Evolutionary conservation across 306 rosid species (phyloP), one percentile per base, ranked within the genome.

Genomic region (Trichosanthes truncata): DNA sequence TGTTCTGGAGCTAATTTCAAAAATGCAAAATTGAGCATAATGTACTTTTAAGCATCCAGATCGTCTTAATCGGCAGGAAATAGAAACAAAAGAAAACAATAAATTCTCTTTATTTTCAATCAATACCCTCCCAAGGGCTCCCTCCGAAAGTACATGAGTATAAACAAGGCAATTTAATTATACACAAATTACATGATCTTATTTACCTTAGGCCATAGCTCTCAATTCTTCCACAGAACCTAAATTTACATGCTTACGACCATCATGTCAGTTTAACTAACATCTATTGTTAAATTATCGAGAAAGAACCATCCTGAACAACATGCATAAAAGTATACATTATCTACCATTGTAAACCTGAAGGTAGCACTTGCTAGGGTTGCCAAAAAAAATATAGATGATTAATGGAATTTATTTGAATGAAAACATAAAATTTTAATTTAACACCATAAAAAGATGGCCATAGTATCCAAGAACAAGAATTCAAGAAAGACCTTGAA

Each of bases 401-500:
- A 71, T 15, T 73, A 74, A 26, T 17, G 9, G 7, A 74, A 74
- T 29, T 72, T 25, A 49, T 74, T 74, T 23, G 57, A 71, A 45
- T 25, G 57, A 38, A 29, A 45, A 45, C 1, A 6, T 2, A 45
- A 71, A 25, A 2, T 45, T 51, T 12, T 74, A 18, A 46, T 33
- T 14, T 51, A 41, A 29, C 61, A 48, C 43, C 17, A 29, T 51
- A 49, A 17, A 74, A 83, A 80, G 69, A 79, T 82, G 81, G 68
- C 71, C 77, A 78, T 63, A 69, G 75, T 61, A 68, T 72, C 74
- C 80, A 84, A 43, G 81, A 65, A 81, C 82, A 25, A 79, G 80
- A 77, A 85, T 80, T 74, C 33, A 84, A 83, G 75, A 83, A 86
- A 77, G 84, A 95, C 99, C 99, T 96, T 85, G 99, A 96, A 87